Evolutionary conservation across 1,139 yeast species (phyloP), one percentile per base, ranked within the genome.

Genomic region (Magnusiomyces starmeri): DNA sequence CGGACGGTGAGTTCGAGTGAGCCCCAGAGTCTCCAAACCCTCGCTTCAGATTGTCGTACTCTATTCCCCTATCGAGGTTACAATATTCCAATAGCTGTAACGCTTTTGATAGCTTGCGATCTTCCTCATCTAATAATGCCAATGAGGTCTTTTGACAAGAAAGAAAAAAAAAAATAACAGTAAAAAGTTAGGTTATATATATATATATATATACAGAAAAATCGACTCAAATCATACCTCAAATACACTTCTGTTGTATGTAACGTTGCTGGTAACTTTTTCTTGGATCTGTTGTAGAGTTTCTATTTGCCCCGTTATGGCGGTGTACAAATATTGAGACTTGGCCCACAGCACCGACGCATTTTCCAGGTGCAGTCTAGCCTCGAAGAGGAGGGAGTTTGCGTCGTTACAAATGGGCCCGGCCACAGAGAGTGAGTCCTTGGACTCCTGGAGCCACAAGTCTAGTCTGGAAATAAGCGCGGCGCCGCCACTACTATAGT

Each of bases 381-480:
- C 59, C 20, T 63, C 61, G 9, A 60, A 54, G n/a, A 66, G 61
- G 18, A 62, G 53, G 7, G 60, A 59, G 54, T 66, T 69, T 26
- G 71, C 71, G 35, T 63, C 67, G n/a, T 62, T 59, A 49, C 72
- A 69, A 27, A 68, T 61, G 6, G 70, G 70, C 10, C 69, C 72
- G 0, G 72, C 72, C 16, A 62, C 61, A 2, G 69, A 60, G 18
- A 69, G 59, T 2, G 70, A 65, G 50, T 57, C 63, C 51, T 67
- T 63, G 6, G 73, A 70, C 51, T 68, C 70, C 27, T 50, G 50
- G 22, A 65, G 58, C 63, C 70, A 65, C 10, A 47, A 51, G 24
- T 46, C 34, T 2, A 46, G 32, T 20, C 21, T 21, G 7, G 24
- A 4, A 18, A 14, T 4, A 32, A 32, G 37, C n/a, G n/a, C 37